Evolutionary conservation across 2,329 filamentous ascomycete genomes (phyloP).

Genomic region (Thelonectria blattea): DNA sequence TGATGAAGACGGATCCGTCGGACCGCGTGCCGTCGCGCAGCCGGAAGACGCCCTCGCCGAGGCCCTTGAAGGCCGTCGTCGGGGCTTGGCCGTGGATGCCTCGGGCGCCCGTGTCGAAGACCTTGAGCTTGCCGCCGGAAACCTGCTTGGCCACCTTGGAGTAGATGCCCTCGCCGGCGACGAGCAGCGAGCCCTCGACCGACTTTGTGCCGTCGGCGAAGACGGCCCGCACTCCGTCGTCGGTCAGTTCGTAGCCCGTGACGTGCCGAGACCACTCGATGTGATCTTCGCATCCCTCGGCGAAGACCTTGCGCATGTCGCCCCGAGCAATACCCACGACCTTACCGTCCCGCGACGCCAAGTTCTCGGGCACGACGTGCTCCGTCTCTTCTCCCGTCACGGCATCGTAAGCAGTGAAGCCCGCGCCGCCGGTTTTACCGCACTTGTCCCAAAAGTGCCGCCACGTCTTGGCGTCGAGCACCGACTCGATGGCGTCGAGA

Average conservation of each 20-base stretch:
- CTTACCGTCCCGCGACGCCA: conserved; percentile 62
- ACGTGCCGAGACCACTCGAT: conserved; percentile 64
- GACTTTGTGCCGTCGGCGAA: conserved; percentile 67
- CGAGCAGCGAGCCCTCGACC: conserved; percentile 62
- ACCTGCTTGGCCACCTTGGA: conserved; percentile 66
- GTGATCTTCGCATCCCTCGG: conserved; percentile 59
- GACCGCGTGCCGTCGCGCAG: conserved; percentile 56
- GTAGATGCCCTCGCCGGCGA: conserved; percentile 68
- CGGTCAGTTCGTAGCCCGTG: conserved; percentile 62
- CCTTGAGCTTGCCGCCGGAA: conserved; percentile 62
- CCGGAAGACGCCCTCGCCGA: conserved; percentile 69
- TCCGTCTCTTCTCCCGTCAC: conserved; percentile 55
- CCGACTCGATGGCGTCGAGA: conserved; percentile 65
- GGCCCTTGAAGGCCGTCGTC: conserved; percentile 62
- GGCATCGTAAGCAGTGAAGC: conserved; percentile 58
- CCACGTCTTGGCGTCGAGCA: conserved; percentile 55
- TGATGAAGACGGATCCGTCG: conserved; percentile 57
- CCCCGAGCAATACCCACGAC: conserved; percentile 67
- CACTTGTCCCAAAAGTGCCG: conserved; percentile 63
- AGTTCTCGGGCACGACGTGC: conserved; percentile 37
- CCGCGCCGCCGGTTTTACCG: conserved; percentile 64
- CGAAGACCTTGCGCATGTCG: conserved; percentile 66
- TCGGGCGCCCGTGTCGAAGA: conserved; percentile 67
- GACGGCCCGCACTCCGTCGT: conserved; percentile 58
- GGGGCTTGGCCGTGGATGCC: conserved; percentile 72